Evolutionary conservation across 768 basidiomycete genomes (phyloP), one percentile per base, ranked within the genome.

Genomic region (Boletus tomentosulus): DNA sequence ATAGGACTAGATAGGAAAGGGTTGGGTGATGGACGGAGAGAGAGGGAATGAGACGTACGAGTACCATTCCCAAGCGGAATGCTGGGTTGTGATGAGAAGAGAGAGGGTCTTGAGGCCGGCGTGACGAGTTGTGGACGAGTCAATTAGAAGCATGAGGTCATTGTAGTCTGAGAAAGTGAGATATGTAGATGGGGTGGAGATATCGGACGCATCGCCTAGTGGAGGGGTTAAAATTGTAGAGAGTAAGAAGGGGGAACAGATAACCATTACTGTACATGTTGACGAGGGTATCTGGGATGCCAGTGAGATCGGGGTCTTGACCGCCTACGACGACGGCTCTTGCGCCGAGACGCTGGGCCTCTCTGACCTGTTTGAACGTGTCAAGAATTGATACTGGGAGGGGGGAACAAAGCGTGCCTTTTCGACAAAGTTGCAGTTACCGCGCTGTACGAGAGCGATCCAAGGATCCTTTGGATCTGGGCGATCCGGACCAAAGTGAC

Each of bases 221-320:
- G 25, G 25, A 12, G 25, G 53, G 45, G 43, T 51, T 48, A 57
- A 53, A 55, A 37, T 31, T 50, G 25, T 57, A 43, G 42, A 39
- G 55, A 45, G 48, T 48, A 48, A 22, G 46, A 46, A 55, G 65
- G 78, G 51, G 69, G 76, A 8, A 19, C 46, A 89, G 38, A 31
- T 46, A 58, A 94, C 94, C 88, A 71, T 89, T 89, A 68, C 87
- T 90, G 72, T 89, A 97, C 91, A 97, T 95, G 62, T 89, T 92
- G 49, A 94, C 79, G 56, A 97, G 76, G 27, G 82, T 78, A 64
- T 93, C 86, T 34, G 92, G 82, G 57, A 80, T 79, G 7, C 84
- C 89, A 34, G 77, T 79, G 53, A 78, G 64, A 19, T 78, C 81
- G 19, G 85, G 85, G 61, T 85, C 76, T 59, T 85, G 79, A 34